Evolutionary conservation across 75 land plant genomes (phyloP), one percentile per base, ranked within the genome.

Genomic region (Gnetum montanum): DNA sequence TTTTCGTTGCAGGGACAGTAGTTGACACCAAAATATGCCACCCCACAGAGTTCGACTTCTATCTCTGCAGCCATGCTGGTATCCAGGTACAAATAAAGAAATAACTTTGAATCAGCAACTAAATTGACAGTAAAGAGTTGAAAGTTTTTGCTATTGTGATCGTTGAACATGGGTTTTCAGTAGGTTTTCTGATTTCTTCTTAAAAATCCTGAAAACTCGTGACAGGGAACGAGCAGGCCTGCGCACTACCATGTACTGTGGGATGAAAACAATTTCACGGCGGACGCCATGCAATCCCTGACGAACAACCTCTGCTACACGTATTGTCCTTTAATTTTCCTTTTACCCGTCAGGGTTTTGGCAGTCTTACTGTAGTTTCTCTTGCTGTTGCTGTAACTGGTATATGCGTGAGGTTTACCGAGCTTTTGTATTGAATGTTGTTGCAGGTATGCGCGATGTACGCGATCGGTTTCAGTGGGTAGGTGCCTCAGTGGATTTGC

Each of bases 191-290:
- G n/a, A n/a, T n/a, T n/a, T n/a, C n/a, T n/a, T n/a, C 8, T 30
- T 40, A 12, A 33, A 23, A 19, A n/a, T 43, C 0, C 37, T 18
- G 4, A 28, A 6, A 26, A 44, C 20, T 31, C 3, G 4, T 41
- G 16, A 6, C 82, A 91, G 97, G 97, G 97, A 19, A 91, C 97
- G 7, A 91, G 97, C 53, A 62, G 97, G 28, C 97, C 97, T 19
- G 97, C 97, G 34, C 97, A 90, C 63, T 90, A 90, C 67, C 96
- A 90, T 75, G 96, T 90, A 31, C 82, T 90, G 4, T 90, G 96
- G 96, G 96, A 90, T 70, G 96, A 90, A 62, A 90, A 90, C 68
- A 86, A 80, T 35, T 90, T 90, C 51, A 80, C 88, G 2, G 97
- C 97, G 0, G 97, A 91, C 64, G 88, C 70, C 38, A 61, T 91